These are phyloP conservation scores for Prunella vulgaris DNA, from an alignment of 257 asterid genomes.

Conservation along the genomic window DNA sequence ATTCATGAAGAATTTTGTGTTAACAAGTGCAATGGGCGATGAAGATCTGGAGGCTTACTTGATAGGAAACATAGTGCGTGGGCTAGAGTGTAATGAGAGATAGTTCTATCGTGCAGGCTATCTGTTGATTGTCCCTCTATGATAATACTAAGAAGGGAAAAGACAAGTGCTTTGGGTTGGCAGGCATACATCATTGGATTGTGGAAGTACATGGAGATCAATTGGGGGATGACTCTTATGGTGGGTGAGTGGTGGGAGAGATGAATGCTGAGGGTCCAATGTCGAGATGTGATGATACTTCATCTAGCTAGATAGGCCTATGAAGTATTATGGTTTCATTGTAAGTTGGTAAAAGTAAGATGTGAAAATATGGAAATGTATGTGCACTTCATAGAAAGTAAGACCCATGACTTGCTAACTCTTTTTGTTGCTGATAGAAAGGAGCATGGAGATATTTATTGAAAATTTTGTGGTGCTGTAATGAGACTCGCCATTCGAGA, in stretches of 20 bases:
- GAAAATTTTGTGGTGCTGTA: background rate
- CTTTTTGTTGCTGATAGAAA: background rate
- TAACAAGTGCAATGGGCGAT: constrained; percentile 6
- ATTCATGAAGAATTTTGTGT: background rate
- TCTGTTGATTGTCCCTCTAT: background rate
- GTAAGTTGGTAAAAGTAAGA: background rate
- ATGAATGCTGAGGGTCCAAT: background rate
- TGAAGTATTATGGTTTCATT: constrained; percentile 4
- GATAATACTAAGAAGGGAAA: background rate
- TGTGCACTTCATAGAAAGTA: background rate
- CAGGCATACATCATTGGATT: background rate
- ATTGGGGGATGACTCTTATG: background rate
- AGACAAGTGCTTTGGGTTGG: background rate
- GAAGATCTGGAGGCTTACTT: constrained; percentile 8
- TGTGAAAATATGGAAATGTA: background rate
- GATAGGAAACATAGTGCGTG: background rate
- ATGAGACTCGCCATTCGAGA: background rate
- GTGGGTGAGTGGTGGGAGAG: background rate
- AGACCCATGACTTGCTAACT: background rate
- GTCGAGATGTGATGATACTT: background rate
- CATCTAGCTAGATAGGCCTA: constrained; percentile 12
- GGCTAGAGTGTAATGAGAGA: background rate
- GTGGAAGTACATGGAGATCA: constrained; percentile 12
- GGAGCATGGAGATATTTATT: background rate
- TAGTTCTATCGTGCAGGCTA: background rate